phyloP scores from a whole-genome alignment of 2,329 filamentous ascomycete species.

The Aureobasidium subglaciale region DNA sequence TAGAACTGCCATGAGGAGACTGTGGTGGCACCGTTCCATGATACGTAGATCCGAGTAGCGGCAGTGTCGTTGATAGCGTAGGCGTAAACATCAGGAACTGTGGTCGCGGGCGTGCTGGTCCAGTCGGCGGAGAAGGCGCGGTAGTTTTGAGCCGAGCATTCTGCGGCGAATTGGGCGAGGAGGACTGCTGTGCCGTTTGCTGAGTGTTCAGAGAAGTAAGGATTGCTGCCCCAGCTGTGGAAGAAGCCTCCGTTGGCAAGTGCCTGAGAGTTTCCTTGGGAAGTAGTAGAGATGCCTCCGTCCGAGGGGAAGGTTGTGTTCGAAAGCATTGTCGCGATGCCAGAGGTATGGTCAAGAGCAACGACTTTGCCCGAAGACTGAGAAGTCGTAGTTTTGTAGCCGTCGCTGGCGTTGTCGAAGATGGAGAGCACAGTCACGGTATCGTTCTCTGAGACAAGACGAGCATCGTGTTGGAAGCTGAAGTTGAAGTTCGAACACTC shows the following conservation, averaged over 20 bases:
- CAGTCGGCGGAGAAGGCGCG: constrained; percentile 41
- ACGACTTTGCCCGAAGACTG: constrained; percentile 23
- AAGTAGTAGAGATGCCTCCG: constrained; percentile 35
- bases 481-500: constrained; percentile 27
- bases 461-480: constrained; percentile 45
- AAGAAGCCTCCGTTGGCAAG: constrained; percentile 46
- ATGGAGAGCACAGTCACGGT: constrained; percentile 42
- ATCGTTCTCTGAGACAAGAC: constrained; percentile 34
- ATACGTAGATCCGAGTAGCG: constrained; percentile 40
- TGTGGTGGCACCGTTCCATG: constrained; percentile 42
- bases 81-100: constrained; percentile 30
- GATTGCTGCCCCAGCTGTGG: constrained; percentile 45
- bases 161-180: constrained; percentile 38
- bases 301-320: constrained; percentile 18
- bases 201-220: constrained; percentile 32
- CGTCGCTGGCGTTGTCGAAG: constrained; percentile 44
- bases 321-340: constrained; percentile 18
- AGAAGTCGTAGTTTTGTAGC: constrained; percentile 16
- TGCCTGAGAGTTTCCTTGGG: constrained; percentile 45
- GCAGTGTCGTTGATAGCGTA: constrained; percentile 23
- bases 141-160: constrained; percentile 40
- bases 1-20: constrained; percentile 43
- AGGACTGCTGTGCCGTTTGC: constrained; percentile 42
- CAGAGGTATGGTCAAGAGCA: constrained; percentile 19
- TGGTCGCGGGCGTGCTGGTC: constrained; percentile 35